Evolutionary conservation across 208 protist species (phyloP).

Genomic region (Tritrichomonas foetus): DNA sequence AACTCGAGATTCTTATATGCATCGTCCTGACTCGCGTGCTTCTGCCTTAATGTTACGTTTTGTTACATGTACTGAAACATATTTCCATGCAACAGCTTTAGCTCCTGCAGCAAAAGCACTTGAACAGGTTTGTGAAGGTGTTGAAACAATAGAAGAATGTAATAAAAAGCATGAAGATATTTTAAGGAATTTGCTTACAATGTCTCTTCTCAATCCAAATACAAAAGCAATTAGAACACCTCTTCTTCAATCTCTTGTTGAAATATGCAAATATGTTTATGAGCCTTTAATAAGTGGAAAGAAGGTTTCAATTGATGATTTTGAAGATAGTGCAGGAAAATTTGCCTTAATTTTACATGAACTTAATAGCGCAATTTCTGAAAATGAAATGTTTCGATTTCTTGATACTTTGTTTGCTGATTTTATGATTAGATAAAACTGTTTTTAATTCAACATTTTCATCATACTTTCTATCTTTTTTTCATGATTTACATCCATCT

Average conservation of each 20-base stretch:
- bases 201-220: background rate
- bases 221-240: background rate
- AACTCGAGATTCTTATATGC: background rate
- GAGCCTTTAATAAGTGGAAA: background rate
- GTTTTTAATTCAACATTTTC: too few relatives aligned
- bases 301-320: background rate
- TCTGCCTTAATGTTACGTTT: background rate
- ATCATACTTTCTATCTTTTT: too few relatives aligned
- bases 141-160: constrained; percentile 29
- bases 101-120: background rate
- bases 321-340: background rate
- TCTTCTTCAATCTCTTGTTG: background rate
- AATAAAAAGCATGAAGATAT: background rate
- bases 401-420: background rate
- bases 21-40: background rate
- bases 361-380: background rate
- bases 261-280: background rate
- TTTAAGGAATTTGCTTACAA: background rate
- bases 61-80: background rate
- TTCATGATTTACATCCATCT: too few relatives aligned
- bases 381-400: background rate
- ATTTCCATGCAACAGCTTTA: background rate
- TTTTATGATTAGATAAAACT: background rate
- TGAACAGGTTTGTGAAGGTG: background rate
- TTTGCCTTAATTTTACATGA: background rate